phyloP scores from a whole-genome alignment of 1,284 basidiomycete species.

The Kalmanozyma brasiliensis region DNA sequence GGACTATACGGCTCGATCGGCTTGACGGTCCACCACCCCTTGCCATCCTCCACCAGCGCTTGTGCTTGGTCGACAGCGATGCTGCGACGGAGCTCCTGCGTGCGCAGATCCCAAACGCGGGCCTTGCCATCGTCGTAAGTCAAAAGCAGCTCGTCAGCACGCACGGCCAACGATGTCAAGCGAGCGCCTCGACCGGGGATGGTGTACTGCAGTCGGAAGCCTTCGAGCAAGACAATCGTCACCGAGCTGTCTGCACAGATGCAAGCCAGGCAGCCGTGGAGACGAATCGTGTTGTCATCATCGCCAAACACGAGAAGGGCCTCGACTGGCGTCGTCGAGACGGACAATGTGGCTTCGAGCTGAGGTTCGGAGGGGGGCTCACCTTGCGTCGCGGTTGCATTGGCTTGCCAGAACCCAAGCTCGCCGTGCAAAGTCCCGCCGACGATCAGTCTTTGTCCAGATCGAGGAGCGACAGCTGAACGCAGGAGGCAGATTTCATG shows the following conservation, averaged over 20 bases:
- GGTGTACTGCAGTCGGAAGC: constrained; percentile 76
- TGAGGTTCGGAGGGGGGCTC: constrained; percentile 68
- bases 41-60: constrained; percentile 75
- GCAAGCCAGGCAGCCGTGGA: constrained; percentile 79
- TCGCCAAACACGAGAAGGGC: constrained; percentile 73
- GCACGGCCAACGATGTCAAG: constrained; percentile 76
- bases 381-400: not conserved
- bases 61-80: constrained; percentile 80
- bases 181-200: constrained; percentile 76
- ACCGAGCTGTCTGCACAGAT: constrained; percentile 83
- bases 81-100: constrained; percentile 84
- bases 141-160: constrained; percentile 78
- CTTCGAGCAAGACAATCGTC: constrained; percentile 80
- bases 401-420: constrained; percentile 67
- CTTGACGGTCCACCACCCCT: constrained; percentile 48
- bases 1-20: constrained; percentile 31
- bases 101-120: constrained; percentile 87
- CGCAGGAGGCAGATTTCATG: constrained; percentile 38
- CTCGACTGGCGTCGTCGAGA: constrained; percentile 76
- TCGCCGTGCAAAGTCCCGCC: constrained; percentile 56
- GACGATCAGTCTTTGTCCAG: constrained; percentile 40
- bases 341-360: constrained; percentile 76
- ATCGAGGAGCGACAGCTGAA: constrained; percentile 37
- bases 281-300: constrained; percentile 72
- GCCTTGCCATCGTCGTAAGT: constrained; percentile 81